Evolutionary conservation across 23 red algal species (phyloP), one percentile per base, ranked within the genome.

Genomic region (Porphyridium purpureum): DNA sequence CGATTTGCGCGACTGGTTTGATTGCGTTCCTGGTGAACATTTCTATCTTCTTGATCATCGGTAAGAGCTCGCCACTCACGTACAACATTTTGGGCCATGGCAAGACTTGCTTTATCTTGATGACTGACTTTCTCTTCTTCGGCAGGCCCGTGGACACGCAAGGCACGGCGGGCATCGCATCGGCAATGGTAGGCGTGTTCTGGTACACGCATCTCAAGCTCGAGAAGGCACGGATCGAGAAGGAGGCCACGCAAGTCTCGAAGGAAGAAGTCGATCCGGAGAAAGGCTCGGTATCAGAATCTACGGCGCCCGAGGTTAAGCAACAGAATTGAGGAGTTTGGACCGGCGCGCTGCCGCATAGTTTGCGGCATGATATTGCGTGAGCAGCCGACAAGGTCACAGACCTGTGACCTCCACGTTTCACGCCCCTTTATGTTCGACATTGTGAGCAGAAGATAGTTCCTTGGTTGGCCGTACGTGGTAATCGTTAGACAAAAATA

Each of bases 1-100:
- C 83, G 24, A 76, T 94, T 9, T 47, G 29, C 14, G 7, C 71
- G 4, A 83, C 86, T 4, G 74, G 76, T 7, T 40, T 83, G 14
- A 59, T 94, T 40, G 86, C 68, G 29, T 93, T 94, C 47, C 41
- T 82, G 26, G 86, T 94, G 5, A 94, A 94, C 49, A 33, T 94
- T 17, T 82, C 75, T 36, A 94, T 94, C 48, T 94, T 94, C 33
- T 40, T 94, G 54, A 76, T 94, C 17, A 94, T 94, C 57, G 86
- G 86, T 2, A 52, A 67, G 7, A 69, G 76, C 24, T 75, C 64
- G 6, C 51, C 86, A 29, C 50, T 94, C 15, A 83, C 77, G 8
- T 94, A 94, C 63, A 94, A 94, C 50, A 71, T 83, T 21, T 33
- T 94, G 23, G 86, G 86, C 4, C 86, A 94, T 27, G 57, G 61